Evolutionary conservation across 176 grass and related monocot genomes (phyloP).

Genomic region (Alloteropsis semialata): DNA sequence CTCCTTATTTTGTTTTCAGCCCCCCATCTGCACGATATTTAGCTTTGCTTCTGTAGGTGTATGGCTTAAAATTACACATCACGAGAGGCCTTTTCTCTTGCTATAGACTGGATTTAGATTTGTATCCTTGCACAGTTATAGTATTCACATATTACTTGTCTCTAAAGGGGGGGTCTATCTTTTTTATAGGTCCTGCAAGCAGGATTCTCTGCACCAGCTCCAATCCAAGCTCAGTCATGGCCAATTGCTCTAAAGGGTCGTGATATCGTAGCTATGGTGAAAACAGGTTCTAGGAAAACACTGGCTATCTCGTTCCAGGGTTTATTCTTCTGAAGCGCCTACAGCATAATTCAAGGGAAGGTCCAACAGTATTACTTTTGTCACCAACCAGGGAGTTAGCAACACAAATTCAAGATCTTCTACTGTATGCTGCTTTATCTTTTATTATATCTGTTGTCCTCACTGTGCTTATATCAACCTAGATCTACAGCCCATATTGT

Average conservation of each 20-base stretch:
- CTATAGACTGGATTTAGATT: background rate
- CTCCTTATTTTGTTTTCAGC: background rate
- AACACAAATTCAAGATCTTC: constrained; percentile 90
- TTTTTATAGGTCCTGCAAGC: constrained; percentile 59
- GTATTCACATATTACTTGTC: background rate
- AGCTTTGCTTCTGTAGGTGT: background rate
- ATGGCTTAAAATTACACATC: background rate
- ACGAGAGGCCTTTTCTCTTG: background rate
- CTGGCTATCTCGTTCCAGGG: constrained; percentile 85
- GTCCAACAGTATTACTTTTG: constrained; percentile 79
- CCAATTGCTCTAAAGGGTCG: constrained; percentile 72
- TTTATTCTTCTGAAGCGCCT: constrained; percentile 72
- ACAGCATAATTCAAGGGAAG: constrained; percentile 60
- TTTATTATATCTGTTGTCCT: constrained; percentile 4
- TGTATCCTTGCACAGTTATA: background rate
- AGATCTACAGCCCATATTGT: background rate
- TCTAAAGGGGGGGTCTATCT: constrained; percentile 13
- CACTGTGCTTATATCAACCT: background rate
- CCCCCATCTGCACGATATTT: constrained; percentile 10
- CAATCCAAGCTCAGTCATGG: constrained; percentile 97
- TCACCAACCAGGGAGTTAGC: constrained; percentile 93
- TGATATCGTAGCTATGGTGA: constrained; percentile 88
- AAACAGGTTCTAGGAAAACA: constrained; percentile 96
- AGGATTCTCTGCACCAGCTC: constrained; percentile 67
- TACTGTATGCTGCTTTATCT: constrained; percentile 44